Evolutionary conservation across 2,329 filamentous ascomycete species (phyloP).

Genomic region (Tympanopsis confertula): DNA sequence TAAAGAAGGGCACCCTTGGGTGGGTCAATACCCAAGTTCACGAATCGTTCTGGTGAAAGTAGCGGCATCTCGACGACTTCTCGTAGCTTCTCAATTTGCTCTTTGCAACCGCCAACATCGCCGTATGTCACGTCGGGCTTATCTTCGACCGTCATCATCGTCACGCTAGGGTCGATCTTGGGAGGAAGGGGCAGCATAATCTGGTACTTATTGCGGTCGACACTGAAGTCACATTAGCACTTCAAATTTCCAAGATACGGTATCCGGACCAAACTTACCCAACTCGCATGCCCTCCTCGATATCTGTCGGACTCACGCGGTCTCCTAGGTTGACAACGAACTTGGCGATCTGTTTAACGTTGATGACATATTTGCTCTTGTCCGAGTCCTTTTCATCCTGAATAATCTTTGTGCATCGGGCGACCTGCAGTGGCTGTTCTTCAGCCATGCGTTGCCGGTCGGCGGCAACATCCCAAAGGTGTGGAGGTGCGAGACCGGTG

Average conservation of each 20-base stretch:
- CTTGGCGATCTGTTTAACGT: slow-evolving; percentile 99
- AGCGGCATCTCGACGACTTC: slow-evolving; percentile 98
- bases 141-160: slow-evolving; percentile 99
- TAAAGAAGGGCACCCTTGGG: slow-evolving; percentile 96
- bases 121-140: slow-evolving; percentile 99
- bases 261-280: slow-evolving; percentile 39
- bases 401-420: slow-evolving; percentile 98
- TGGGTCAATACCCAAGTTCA: slow-evolving; percentile 96
- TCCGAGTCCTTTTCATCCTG: slow-evolving; percentile 88
- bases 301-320: slow-evolving; percentile 93
- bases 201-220: slow-evolving; percentile 98
- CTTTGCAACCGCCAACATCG: slow-evolving; percentile 97
- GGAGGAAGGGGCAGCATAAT: slow-evolving; percentile 91
- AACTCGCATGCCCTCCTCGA: slow-evolving; percentile 97
- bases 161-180: slow-evolving; percentile 97
- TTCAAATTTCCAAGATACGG: slow-evolving; percentile 4
- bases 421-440: slow-evolving; percentile 94
- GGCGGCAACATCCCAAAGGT: slow-evolving; percentile 96
- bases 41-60: slow-evolving; percentile 90
- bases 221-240: slow-evolving; percentile 28
- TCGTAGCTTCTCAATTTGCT: slow-evolving; percentile 97
- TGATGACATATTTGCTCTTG: slow-evolving; percentile 99
- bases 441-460: slow-evolving; percentile 97
- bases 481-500: slow-evolving; percentile 91
- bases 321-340: slow-evolving; percentile 97